phyloP scores from a whole-genome alignment of 2,329 filamentous ascomycete genomes.

The Lachnellula subtilissima region DNA sequence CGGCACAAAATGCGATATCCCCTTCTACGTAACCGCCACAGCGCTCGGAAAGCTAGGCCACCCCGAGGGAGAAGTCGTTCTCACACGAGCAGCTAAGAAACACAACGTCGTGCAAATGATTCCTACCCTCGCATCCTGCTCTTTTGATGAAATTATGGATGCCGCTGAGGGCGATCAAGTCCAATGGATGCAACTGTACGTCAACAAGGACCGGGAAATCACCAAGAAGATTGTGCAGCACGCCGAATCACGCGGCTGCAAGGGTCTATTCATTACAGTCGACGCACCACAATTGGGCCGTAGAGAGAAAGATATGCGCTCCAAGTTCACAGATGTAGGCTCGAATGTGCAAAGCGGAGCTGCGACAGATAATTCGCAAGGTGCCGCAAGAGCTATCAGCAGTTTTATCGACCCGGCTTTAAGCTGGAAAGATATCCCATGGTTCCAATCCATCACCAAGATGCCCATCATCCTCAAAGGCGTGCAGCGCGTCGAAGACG shows the following conservation, averaged over 20 bases:
- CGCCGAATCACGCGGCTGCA: conserved; percentile 87
- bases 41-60: conserved; percentile 93
- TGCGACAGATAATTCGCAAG: conserved; percentile 79
- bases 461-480: conserved; percentile 98
- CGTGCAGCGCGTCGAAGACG: conserved; percentile 93
- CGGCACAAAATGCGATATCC: conserved; percentile 74
- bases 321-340: conserved; percentile 80
- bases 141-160: conserved; percentile 95
- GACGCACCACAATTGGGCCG: conserved; percentile 94
- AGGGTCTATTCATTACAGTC: conserved; percentile 95
- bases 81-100: conserved; percentile 77
- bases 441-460: conserved; percentile 83
- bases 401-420: conserved; percentile 95
- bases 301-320: conserved; percentile 96
- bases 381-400: conserved; percentile 89
- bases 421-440: conserved; percentile 89
- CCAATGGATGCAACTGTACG: conserved; percentile 92
- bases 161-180: conserved; percentile 73
- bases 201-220: conserved; percentile 91
- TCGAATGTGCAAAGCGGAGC: conserved; percentile 75
- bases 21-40: conserved; percentile 95
- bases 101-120: conserved; percentile 98
- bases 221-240: conserved; percentile 87
- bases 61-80: conserved; percentile 86
- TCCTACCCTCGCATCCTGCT: conserved; percentile 91